Percentiles rank a stretch among this genome's conserved stretches.
Conservation (phyloP, 129 eudicot genomes). For the Logfia minima region DNA sequence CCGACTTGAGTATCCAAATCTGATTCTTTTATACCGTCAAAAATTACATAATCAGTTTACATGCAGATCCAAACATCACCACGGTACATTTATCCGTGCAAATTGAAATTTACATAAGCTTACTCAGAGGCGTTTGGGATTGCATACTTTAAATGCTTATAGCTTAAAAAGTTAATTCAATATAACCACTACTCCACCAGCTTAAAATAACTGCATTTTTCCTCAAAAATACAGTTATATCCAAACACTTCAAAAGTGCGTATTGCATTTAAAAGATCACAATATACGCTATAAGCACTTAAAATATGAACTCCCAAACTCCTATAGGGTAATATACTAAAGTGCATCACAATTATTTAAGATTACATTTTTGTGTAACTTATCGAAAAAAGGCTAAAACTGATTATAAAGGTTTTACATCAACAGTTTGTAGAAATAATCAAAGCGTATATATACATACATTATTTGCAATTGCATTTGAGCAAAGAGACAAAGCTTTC, state of each 20-base stretch:
- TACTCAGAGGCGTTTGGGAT: no score
- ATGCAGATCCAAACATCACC: slow-evolving; percentile 7
- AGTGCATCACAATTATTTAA: no score
- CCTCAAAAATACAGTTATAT: no score
- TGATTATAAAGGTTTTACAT: neutral
- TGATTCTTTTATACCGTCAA: neutral
- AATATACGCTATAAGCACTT: neutral
- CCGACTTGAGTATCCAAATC: neutral
- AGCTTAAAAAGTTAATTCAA: no score
- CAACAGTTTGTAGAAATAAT: neutral
- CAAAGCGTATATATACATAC: slow-evolving; percentile 17
- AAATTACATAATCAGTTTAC: neutral
- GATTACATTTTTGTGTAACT: neutral
- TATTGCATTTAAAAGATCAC: no score
- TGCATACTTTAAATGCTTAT: no score
- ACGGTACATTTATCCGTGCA: neutral
- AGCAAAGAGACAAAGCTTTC: slow-evolving; percentile 37
- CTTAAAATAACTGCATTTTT: no score
- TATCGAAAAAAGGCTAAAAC: neutral
- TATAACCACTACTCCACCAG: no score
- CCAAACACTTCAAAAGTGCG: no score
- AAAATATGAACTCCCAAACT: neutral
- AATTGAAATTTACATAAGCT: neutral
- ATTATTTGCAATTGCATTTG: slow-evolving; percentile 31
- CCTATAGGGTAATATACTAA: no score